A percentile compares a stretch with the other conserved stretches of the same genome.
phyloP scores from a whole-genome alignment of 1,139 yeast species.

The Taphrina betulina region DNA sequence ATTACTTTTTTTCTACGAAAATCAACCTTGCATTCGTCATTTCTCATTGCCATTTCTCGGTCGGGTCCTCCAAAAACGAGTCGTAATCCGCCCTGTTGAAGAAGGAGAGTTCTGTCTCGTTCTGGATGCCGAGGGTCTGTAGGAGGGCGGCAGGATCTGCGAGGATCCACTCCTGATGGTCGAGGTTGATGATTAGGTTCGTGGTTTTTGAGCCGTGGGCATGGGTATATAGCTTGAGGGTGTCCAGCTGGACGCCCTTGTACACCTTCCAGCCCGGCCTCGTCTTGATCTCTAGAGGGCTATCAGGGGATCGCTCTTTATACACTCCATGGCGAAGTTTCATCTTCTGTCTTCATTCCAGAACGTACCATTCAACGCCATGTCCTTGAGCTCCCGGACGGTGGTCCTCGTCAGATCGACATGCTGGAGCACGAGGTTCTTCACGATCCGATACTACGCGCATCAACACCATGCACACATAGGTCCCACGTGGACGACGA shows the following conservation, averaged over 20 bases:
- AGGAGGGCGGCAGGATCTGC: constrained; percentile 51
- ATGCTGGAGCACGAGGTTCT: constrained; percentile 69
- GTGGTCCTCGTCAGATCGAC: constrained; percentile 72
- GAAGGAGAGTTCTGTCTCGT: constrained; percentile 86
- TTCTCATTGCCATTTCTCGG: constrained; percentile 69
- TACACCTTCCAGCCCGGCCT: constrained; percentile 25
- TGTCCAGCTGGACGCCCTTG: constrained; percentile 24
- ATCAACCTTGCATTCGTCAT: too few species aligned
- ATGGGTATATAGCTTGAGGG: constrained; percentile 78
- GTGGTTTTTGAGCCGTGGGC: constrained; percentile 86
- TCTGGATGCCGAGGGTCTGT: constrained; percentile 45
- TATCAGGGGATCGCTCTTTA: too few species aligned
- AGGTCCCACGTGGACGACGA: background rate
- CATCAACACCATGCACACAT: background rate
- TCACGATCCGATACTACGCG: constrained; percentile 68
- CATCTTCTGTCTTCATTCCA: constrained; percentile 61
- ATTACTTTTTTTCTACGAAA: too few species aligned
- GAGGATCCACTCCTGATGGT: constrained; percentile 71
- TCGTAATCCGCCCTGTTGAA: constrained; percentile 68
- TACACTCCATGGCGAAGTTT: constrained; percentile 90
- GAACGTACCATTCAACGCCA: constrained; percentile 41
- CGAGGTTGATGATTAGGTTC: constrained; percentile 87
- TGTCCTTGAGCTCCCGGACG: constrained; percentile 59
- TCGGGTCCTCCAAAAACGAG: constrained; percentile 74
- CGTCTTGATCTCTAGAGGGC: constrained; percentile 32